A percentile compares a stretch with the other conserved stretches of the same genome.
Conservation (phyloP, 805 yeast genomes). For the Diddensiella santjacobensis region DNA sequence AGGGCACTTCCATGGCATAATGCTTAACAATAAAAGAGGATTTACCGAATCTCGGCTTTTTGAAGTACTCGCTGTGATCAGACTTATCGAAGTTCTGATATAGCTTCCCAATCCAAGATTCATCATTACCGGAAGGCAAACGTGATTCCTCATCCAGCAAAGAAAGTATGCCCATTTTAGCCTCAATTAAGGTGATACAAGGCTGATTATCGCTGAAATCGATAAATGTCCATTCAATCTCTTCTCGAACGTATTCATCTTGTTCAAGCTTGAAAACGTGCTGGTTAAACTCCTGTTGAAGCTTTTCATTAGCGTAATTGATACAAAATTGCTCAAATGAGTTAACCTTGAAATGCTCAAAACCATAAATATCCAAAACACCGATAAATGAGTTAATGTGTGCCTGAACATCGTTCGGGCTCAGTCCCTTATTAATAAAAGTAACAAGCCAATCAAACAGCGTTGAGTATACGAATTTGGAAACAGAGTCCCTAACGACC, state of each 20-base stretch:
- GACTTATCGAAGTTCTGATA: constrained; percentile 78
- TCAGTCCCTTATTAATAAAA: constrained; percentile 75
- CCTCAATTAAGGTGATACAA: constrained; percentile 88
- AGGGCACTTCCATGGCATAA: constrained; percentile 90
- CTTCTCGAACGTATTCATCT: constrained; percentile 87
- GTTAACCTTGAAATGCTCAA: constrained; percentile 90
- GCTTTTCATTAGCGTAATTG: constrained; percentile 66
- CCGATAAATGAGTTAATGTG: constrained; percentile 78
- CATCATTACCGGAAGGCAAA: constrained; percentile 89
- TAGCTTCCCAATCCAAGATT: constrained; percentile 87
- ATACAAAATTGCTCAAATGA: constrained; percentile 98
- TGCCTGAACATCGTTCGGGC: constrained; percentile 63
- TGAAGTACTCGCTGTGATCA: constrained; percentile 71
- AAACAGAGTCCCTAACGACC: constrained; percentile 95
- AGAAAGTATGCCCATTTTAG: constrained; percentile 79
- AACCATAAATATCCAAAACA: constrained; percentile 95
- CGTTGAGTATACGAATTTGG: constrained; percentile 88
- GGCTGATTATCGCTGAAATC: constrained; percentile 97
- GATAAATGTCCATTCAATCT: constrained; percentile 94
- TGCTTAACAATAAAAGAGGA: constrained; percentile 86
- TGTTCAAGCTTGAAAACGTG: constrained; percentile 96
- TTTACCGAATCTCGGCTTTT: constrained; percentile 92
- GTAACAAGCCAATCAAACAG: constrained; percentile 93
- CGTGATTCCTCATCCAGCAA: constrained; percentile 93
- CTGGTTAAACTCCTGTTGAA: constrained; percentile 96